Evolutionary conservation across 495 filamentous ascomycete genomes (phyloP).

Genomic region (Aspergillus bertholletiae): DNA sequence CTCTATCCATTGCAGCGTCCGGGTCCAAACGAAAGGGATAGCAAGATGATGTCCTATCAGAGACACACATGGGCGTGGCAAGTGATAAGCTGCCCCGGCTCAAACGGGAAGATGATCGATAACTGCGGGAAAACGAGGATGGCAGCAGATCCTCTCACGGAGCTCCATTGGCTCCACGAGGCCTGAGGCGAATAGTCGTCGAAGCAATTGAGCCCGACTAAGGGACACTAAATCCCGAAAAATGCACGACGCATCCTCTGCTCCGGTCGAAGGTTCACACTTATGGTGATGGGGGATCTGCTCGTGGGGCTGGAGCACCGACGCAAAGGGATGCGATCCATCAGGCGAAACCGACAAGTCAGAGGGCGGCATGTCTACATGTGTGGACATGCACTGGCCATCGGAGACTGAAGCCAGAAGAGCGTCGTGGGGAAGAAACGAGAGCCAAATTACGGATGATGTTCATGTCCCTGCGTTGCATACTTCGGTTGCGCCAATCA

Average conservation of each 20-base stretch:
- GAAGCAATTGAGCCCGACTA: not conserved
- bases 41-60: constrained; percentile 36
- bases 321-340: not conserved
- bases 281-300: not conserved
- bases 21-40: constrained; percentile 12
- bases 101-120: constrained; percentile 6
- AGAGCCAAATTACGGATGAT: not conserved
- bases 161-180: not conserved
- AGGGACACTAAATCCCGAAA: not conserved
- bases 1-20: constrained; percentile 7
- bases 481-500: constrained; percentile 23
- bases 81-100: constrained; percentile 13
- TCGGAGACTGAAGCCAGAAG: not conserved
- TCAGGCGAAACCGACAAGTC: constrained; percentile 14
- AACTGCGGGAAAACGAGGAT: constrained; percentile 5
- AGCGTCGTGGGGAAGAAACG: not conserved
- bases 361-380: constrained; percentile 16
- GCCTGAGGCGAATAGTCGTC: not conserved
- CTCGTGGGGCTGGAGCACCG: not conserved
- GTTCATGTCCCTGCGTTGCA: constrained; percentile 1
- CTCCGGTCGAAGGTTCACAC: not conserved
- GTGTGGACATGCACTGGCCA: constrained; percentile 12
- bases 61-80: constrained; percentile 36
- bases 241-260: not conserved
- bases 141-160: not conserved